Percentiles rank a stretch among this genome's conserved stretches.
These are phyloP conservation scores for Gardenia jasminoides DNA, from an alignment of 257 asterid species.

Conservation along the genomic window DNA sequence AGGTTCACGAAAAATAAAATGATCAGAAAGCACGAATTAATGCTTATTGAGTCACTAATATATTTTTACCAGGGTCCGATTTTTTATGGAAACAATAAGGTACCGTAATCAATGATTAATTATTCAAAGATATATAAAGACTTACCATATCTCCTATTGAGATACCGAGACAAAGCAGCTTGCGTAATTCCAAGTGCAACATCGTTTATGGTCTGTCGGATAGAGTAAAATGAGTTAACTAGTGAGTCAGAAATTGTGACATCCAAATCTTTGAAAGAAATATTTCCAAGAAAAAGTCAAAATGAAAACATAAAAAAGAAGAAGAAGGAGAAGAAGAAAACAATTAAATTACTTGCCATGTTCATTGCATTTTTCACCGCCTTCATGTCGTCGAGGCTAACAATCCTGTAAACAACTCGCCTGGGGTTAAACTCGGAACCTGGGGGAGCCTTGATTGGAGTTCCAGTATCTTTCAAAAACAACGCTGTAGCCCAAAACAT, in stretches of 20 bases:
- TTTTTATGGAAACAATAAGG: no score
- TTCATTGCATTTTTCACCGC: conserved; percentile 26
- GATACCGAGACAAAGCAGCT: conserved; percentile 40
- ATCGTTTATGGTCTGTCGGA: conserved; percentile 36
- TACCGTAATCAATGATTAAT: no score
- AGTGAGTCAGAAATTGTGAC: background rate
- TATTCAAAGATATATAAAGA: background rate
- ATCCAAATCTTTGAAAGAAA: background rate
- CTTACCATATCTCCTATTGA: conserved; percentile 39
- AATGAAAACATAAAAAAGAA: background rate
- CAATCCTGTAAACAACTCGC: conserved; percentile 23
- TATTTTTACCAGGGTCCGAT: no score
- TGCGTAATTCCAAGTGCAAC: conserved; percentile 41
- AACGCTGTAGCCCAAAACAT: conserved; percentile 30
- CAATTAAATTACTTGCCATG: conserved; percentile 13
- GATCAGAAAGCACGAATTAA: no score
- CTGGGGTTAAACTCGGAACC: conserved; percentile 28
- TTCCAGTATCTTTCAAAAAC: conserved; percentile 34
- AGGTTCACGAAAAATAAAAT: no score
- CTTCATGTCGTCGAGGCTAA: conserved; percentile 30
- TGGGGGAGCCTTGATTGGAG: conserved; percentile 25
- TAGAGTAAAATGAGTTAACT: background rate
- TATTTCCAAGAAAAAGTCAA: background rate
- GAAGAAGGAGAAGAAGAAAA: no score
- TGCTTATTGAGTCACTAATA: no score